Conservation (phyloP, 1,284 basidiomycete species). For the Pseudozyma hubeiensis region DNA sequence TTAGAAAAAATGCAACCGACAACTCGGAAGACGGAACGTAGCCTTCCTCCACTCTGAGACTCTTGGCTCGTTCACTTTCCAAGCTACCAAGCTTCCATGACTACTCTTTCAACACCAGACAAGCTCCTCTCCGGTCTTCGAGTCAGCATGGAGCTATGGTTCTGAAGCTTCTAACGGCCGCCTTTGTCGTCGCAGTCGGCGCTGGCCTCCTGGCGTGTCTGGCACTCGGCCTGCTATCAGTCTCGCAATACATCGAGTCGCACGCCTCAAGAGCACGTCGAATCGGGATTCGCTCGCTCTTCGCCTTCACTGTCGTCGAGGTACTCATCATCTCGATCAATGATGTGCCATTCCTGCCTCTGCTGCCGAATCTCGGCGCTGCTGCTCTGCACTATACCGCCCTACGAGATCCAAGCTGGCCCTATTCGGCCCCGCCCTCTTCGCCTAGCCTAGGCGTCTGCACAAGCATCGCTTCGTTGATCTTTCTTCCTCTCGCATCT, state of each 20-base stretch:
- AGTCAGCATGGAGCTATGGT: conserved; percentile 18
- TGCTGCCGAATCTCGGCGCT: conserved; percentile 16
- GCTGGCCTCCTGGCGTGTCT: conserved; percentile 15
- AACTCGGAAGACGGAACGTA: conserved; percentile 23
- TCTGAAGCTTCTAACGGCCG: conserved; percentile 13
- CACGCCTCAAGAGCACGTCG: conserved; percentile 30
- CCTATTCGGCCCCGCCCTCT: conserved; percentile 7
- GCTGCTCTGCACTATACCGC: conserved; percentile 17
- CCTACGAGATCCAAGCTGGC: conserved; percentile 23
- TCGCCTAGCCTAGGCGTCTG: background rate
- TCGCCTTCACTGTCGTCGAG: background rate
- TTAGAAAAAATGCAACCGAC: conserved; percentile 3
- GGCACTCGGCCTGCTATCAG: conserved; percentile 38
- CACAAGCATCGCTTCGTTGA: background rate
- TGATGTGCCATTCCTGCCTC: conserved; percentile 23
- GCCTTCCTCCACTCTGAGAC: conserved; percentile 6
- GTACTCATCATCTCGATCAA: conserved; percentile 15
- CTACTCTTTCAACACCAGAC: background rate
- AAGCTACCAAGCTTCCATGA: too few relatives aligned
- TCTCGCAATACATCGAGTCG: conserved; percentile 43
- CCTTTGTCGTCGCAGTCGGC: conserved; percentile 17
- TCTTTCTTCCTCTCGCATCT: conserved; percentile 28
- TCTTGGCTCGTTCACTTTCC: background rate
- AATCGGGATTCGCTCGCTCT: conserved; percentile 23
- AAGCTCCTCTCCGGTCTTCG: background rate